Conservation (phyloP, 169 alveolate genomes). For the Eimeria praecox region DNA sequence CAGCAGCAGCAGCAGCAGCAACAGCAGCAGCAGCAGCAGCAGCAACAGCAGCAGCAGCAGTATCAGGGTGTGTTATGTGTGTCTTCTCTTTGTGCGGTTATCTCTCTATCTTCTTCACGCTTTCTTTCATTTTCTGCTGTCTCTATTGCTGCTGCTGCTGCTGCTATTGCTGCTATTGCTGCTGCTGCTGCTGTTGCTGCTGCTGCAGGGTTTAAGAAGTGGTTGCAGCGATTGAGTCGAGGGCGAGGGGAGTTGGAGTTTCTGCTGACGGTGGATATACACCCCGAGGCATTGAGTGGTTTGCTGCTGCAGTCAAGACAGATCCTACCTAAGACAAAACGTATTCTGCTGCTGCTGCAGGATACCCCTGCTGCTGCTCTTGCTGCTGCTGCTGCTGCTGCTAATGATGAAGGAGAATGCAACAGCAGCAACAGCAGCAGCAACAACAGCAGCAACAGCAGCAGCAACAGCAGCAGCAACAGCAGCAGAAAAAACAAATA, state of each 20-base stretch:
- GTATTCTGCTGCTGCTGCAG: constrained; percentile 47
- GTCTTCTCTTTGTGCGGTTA: neutral
- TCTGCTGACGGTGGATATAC: no score
- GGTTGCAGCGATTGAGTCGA: no score
- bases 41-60: constrained; percentile 20
- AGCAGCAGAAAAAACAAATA: no score
- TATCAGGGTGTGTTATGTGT: neutral
- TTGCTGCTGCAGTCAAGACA: neutral
- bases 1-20: constrained; percentile 28
- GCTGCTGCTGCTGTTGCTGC: no score
- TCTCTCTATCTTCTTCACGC: neutral
- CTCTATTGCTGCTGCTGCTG: constrained; percentile 5
- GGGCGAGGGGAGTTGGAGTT: no score
- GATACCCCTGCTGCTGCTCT: neutral
- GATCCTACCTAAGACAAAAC: neutral
- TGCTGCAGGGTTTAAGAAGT: no score
- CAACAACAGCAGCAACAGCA: constrained; percentile 17
- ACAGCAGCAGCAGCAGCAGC: constrained; percentile 22
- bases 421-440: neutral
- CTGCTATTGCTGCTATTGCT: constrained; percentile 23
- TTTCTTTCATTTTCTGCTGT: neutral
- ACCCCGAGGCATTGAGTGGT: no score
- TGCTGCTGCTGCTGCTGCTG: constrained; percentile 36
- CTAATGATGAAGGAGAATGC: neutral
- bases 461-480: neutral